Conservation (phyloP, 129 eudicot genomes). For the Apium graveolens region DNA sequence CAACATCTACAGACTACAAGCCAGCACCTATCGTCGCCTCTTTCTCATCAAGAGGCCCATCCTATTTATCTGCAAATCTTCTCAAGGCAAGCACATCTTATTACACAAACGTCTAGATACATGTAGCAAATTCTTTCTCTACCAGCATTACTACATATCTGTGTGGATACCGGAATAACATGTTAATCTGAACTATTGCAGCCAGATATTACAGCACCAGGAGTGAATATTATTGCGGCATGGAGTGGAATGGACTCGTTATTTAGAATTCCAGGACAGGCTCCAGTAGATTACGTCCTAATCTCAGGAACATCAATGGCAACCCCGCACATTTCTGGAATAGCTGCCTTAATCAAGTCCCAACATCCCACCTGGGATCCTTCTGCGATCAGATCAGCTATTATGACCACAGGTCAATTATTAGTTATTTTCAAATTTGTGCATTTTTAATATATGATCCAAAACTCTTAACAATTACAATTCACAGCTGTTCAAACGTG, state of each 20-base stretch:
- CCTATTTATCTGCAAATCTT: constrained; percentile 34
- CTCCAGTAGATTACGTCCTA: constrained; percentile 36
- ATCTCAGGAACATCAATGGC: constrained; percentile 88
- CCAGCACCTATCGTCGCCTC: constrained; percentile 63
- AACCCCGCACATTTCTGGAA: constrained; percentile 75
- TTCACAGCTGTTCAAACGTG: constrained; percentile 61
- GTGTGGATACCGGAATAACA: not conserved
- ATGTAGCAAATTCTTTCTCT: not conserved
- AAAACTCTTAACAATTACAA: not conserved
- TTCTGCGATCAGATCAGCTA: constrained; percentile 70
- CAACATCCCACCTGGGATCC: constrained; percentile 60
- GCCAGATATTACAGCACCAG: constrained; percentile 97
- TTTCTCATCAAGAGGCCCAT: constrained; percentile 79
- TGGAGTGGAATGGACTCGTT: constrained; percentile 50
- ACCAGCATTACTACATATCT: not conserved
- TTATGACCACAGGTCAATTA: constrained; percentile 73
- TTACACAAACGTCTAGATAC: not conserved
- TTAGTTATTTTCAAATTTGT: not conserved
- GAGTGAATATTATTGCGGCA: constrained; percentile 77
- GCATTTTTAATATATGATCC: not conserved
- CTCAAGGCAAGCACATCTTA: constrained; percentile 37
- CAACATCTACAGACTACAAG: constrained; percentile 30
- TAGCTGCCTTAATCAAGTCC: constrained; percentile 62
- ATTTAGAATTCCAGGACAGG: constrained; percentile 28
- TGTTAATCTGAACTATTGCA: constrained; percentile 16